Base-by-base conservation (phyloP, 768 basidiomycete species). In the Lenzites betulinus region DNA sequence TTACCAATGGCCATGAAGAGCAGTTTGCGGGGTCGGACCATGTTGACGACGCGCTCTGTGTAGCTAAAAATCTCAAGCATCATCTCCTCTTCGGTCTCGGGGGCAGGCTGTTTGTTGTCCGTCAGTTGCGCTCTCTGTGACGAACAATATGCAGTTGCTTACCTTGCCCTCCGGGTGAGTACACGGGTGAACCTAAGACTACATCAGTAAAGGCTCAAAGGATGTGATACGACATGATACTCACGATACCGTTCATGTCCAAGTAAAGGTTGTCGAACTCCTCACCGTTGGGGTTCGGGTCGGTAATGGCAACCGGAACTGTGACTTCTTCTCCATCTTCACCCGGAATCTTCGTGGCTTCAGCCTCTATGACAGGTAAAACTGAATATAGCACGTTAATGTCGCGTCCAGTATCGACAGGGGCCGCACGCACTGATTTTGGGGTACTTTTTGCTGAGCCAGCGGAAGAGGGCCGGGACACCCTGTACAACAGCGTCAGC, bases 71-170 rank as follows among this genome's bases (percentile, higher is more conserved):
- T 82, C 74, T 98, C 97, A 6, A 93, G 70, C 97, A 99, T 99
- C 97, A 99, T 99, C 51, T 97, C 95, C 70, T 95, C 93, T 73
- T 99, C 97, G 2, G 95, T 98, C 74, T 97, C 93, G 0, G 97
- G 97, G 6, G 97, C 87, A 36, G 96, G 95, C 89, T 95, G 67
- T 33, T 51, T 44, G 44, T 15, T 2, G 55, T 55, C 56, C 44
- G 54, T 26, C 30, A n/a, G 3, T 1, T 9, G 18, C 56, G 53
- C 36, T n/a, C 23, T 50, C 25, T 18, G 23, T 49, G 28, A 35
- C 3, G 7, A 23, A 35, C 11, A 16, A 33, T 26, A 46, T 66
- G 79, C 47, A 60, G 4, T 1, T 30, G 38, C 48, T 50, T 11
- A 87, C 93, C 82, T 91, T 95, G 70, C 95, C 96, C 75, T 98